Base-by-base conservation (phyloP, 1,284 basidiomycete species). In the Trichosporon sp. region DNA sequence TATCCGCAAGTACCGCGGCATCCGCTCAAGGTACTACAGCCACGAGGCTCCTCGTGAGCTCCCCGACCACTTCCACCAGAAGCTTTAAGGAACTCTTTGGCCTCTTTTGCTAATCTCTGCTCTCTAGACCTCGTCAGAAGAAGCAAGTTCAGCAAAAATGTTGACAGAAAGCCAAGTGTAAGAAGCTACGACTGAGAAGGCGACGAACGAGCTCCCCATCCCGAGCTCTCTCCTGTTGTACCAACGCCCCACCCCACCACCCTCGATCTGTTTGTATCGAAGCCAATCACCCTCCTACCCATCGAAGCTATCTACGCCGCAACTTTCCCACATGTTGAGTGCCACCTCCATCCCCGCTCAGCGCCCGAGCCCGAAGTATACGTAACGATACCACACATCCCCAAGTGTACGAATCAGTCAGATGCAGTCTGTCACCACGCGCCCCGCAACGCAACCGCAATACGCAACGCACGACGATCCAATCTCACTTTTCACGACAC, bases 1-100 rank as follows among this genome's bases (percentile, higher is more conserved):
- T 4, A 85, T 96, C 66, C 89, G 91, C 77, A 96, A 96, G 83
- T 96, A 94, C 78, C 88, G 93, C 61, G 89, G 93, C 82, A 85
- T 96, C 71, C 90, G 90, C 78, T 86, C 91, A 67, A 88, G 89
- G 85, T 95, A 95, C 73, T 79, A 84, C 68, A 68, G 79, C 37
- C 76, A 83, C 68, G 82, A 84, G 66, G 68, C 70, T 38, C 73
- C 73, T 37, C 73, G 73, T 35, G 68, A 68, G 56, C 66, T 74
- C 65, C 46, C 48, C 48, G 70, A 71, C 31, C 64, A 69, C 46
- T 74, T 70, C 51, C 61, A 63, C 59, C 59, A 63, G 59, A 63
- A 63, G 59, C 31, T 63, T 31, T 63, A 63, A 32, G 54, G n/a
- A n/a, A 16, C 37, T 11, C 26, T 26, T 26, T 26, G 26, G 26